Evolutionary conservation across 148 eudicot genomes (phyloP).

Genomic region (Spergularia marina): DNA sequence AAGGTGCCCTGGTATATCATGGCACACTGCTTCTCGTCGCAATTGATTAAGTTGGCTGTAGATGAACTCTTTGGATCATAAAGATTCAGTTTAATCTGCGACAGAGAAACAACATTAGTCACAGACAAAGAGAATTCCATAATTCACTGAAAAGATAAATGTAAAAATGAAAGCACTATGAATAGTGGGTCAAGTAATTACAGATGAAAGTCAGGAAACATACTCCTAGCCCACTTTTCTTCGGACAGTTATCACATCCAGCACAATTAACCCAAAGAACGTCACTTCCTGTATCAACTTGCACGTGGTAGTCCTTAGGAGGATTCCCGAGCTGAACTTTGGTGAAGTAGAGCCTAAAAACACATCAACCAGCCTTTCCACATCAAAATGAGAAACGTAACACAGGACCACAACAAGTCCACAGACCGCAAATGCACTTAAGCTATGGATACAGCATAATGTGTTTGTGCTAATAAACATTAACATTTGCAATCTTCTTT

Average conservation of each 20-base stretch:
- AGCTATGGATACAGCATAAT: too few species aligned
- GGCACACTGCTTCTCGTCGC: conserved; percentile 62
- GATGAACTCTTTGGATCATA: conserved; percentile 67
- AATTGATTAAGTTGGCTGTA: conserved; percentile 43
- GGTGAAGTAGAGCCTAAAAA: conserved; percentile 70
- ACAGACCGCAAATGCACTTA: too few species aligned
- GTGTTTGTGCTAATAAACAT: too few species aligned
- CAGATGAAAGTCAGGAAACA: conserved; percentile 30
- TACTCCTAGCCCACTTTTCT: conserved; percentile 65
- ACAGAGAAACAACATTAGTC: conserved; percentile 11
- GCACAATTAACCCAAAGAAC: conserved; percentile 78
- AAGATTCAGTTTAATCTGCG: conserved; percentile 54
- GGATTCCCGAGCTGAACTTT: conserved; percentile 69
- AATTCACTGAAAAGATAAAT: background rate
- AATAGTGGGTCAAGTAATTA: conserved; percentile 19
- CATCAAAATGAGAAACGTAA: background rate
- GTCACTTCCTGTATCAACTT: conserved; percentile 95
- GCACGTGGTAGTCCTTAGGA: conserved; percentile 65
- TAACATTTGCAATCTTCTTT: too few species aligned
- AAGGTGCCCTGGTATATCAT: conserved; percentile 41
- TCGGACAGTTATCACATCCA: conserved; percentile 68
- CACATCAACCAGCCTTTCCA: background rate
- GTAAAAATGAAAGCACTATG: conserved; percentile 10
- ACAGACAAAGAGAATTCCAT: background rate
- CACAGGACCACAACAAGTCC: background rate